A percentile compares a stretch with the other conserved stretches of the same genome.
Conservation (phyloP, 176 grass and related monocot species). For the Musa beccarii region DNA sequence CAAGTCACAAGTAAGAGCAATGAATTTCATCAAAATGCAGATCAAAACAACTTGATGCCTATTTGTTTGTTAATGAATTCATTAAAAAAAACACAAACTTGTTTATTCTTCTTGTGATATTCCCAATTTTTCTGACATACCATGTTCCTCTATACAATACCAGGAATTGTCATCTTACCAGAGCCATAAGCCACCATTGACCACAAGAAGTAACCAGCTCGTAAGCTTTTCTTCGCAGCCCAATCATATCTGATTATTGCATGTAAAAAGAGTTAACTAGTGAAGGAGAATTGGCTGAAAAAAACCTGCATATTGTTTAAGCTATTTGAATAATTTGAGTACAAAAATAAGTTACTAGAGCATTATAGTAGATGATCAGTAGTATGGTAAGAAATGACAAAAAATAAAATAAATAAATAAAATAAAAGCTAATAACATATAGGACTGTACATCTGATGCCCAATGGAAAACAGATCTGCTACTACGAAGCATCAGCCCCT, state of each 20-base stretch:
- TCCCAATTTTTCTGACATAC: not conserved
- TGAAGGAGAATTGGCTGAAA: not conserved
- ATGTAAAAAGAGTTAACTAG: not conserved
- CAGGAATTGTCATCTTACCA: constrained; percentile 37
- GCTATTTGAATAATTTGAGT: not conserved
- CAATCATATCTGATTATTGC: constrained; percentile 74
- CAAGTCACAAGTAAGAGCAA: not conserved
- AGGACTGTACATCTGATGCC: too few relatives aligned
- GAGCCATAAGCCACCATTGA: constrained; percentile 91
- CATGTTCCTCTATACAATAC: not conserved
- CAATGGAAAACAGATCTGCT: not conserved
- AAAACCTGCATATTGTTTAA: not conserved
- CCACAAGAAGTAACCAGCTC: constrained; percentile 97
- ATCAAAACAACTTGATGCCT: not conserved
- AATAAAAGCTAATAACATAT: not conserved
- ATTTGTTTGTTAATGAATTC: not conserved
- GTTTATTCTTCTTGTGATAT: not conserved
- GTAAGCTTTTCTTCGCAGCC: constrained; percentile 86
- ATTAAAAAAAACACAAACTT: not conserved
- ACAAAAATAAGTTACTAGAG: not conserved
- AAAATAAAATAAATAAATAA: not conserved
- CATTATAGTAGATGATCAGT: too few relatives aligned
- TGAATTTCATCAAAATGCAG: not conserved
- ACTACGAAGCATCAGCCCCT: not conserved
- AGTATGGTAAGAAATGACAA: not conserved